phyloP scores from a whole-genome alignment of 768 basidiomycete genomes.

The Amanita rubescens region DNA sequence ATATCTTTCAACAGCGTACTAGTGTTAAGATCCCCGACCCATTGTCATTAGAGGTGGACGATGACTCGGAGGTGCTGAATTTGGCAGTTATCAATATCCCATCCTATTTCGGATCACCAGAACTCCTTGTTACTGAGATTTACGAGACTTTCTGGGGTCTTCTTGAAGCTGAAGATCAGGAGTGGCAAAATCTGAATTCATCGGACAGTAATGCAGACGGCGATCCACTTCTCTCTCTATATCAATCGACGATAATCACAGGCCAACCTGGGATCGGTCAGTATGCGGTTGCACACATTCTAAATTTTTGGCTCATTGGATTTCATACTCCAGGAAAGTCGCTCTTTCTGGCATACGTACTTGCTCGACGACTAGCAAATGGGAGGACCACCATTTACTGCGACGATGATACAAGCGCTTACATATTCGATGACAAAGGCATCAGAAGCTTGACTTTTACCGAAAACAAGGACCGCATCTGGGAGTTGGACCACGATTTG shows the following conservation, averaged over 20 bases:
- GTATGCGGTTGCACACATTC: not conserved
- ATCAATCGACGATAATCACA: no score
- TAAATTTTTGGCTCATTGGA: not conserved
- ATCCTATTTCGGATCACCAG: not conserved
- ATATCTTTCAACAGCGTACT: not conserved
- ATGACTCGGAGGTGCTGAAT: no score
- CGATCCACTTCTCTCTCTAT: conserved; percentile 3
- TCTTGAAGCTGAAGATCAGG: no score
- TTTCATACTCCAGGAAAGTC: conserved; percentile 7
- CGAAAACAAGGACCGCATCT: not conserved
- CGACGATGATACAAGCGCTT: not conserved
- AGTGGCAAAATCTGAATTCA: no score
- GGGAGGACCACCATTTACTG: conserved; percentile 7
- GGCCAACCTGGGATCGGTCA: conserved; percentile 8
- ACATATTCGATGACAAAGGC: conserved; percentile 4
- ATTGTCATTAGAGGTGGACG: not conserved
- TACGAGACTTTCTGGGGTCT: conserved; percentile 7
- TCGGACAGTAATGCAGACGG: no score
- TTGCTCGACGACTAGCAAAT: conserved; percentile 7
- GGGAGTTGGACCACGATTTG: conserved; percentile 2
- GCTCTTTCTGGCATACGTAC: conserved; percentile 8
- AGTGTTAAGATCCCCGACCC: not conserved
- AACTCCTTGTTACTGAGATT: conserved; percentile 1
- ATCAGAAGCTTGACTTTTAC: not conserved
- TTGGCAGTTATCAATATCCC: conserved; percentile 1